Evolutionary conservation across 2,329 filamentous ascomycete species (phyloP).

Genomic region (Aspergillus piperis): DNA sequence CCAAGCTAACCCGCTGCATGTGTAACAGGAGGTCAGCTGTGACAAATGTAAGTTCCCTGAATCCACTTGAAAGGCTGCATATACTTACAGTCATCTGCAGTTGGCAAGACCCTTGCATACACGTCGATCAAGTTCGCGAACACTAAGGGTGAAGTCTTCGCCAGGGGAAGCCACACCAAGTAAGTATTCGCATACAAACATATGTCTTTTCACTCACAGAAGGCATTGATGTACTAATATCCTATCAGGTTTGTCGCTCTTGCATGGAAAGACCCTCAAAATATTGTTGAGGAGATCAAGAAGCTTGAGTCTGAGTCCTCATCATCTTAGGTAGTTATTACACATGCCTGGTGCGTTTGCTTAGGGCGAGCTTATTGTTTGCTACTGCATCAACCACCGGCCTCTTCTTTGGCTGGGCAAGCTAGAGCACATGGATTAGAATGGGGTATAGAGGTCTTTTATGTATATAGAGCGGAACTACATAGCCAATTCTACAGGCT

Average conservation of each 20-base stretch:
- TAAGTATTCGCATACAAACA: conserved; percentile 32
- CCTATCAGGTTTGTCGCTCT: conserved; percentile 55
- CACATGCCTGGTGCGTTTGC: no score
- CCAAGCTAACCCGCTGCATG: conserved; percentile 19
- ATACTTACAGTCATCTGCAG: conserved; percentile 35
- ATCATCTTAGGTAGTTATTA: no score
- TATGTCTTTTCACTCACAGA: background rate
- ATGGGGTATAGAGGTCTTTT: background rate
- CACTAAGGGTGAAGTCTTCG: conserved; percentile 59
- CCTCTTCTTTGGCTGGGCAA: background rate
- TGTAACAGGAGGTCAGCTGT: conserved; percentile 57
- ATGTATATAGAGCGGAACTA: conserved; percentile 8
- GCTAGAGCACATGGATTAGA: background rate
- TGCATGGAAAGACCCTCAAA: conserved; percentile 64
- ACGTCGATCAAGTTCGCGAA: conserved; percentile 65
- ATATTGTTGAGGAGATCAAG: conserved; percentile 58
- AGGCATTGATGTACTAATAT: background rate
- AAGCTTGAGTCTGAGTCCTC: background rate
- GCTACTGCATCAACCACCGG: background rate
- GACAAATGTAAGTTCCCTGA: conserved; percentile 58
- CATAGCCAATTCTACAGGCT: background rate
- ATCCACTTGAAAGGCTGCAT: background rate
- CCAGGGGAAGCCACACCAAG: conserved; percentile 69
- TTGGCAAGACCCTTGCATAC: conserved; percentile 66
- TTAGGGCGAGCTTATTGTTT: conserved; percentile 16